Evolutionary conservation across 1,284 basidiomycete genomes (phyloP).

Genomic region (Microbotryum violaceum): DNA sequence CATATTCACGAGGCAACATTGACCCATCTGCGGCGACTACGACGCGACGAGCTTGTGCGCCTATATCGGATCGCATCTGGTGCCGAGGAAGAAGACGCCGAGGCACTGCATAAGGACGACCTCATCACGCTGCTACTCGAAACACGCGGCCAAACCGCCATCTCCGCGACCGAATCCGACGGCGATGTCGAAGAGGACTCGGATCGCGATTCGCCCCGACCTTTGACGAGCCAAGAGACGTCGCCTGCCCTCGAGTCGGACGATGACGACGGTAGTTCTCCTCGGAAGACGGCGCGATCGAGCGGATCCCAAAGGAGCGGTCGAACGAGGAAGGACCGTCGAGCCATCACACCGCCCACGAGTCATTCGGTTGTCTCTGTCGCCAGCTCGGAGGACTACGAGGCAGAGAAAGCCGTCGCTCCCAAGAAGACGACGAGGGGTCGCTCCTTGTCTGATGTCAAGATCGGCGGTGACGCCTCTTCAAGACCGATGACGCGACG

Average conservation of each 20-base stretch:
- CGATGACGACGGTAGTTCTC: no score
- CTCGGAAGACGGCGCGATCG: background rate
- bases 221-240: slow-evolving; percentile 23
- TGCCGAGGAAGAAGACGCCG: background rate
- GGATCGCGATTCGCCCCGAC: slow-evolving; percentile 18
- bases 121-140: slow-evolving; percentile 12
- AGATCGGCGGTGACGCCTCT: no score
- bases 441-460: no score
- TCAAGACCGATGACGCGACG: slow-evolving; percentile 1
- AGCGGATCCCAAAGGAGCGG: background rate
- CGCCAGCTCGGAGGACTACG: no score
- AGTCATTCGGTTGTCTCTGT: background rate
- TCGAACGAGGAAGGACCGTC: background rate
- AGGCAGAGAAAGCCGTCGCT: no score
- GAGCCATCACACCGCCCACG: background rate
- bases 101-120: slow-evolving; percentile 10
- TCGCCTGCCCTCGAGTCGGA: slow-evolving; percentile 4
- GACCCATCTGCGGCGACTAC: slow-evolving; percentile 8
- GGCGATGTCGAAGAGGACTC: slow-evolving; percentile 7
- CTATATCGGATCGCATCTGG: slow-evolving; percentile 7
- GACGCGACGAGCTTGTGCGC: slow-evolving; percentile 13
- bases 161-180: slow-evolving; percentile 1
- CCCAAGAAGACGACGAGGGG: no score
- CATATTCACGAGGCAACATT: slow-evolving; percentile 13
- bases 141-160: slow-evolving; percentile 4